These are phyloP conservation scores for Metschnikowia corniflorae DNA, from an alignment of 805 yeast species.

Conservation along the genomic window DNA sequence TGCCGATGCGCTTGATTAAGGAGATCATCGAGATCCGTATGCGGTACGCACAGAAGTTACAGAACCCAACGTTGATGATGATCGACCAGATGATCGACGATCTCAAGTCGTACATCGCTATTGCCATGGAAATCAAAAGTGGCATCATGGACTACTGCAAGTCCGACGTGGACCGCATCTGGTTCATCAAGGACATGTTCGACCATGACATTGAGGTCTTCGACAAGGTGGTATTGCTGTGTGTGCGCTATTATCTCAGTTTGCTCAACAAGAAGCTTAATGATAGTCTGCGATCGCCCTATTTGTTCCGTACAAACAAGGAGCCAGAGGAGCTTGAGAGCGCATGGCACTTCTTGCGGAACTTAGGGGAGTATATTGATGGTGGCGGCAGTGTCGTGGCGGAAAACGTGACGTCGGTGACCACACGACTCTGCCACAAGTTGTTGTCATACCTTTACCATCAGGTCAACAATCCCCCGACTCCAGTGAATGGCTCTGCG, in stretches of 20 bases:
- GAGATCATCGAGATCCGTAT: slow-evolving; percentile 75
- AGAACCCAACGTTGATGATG: slow-evolving; percentile 90
- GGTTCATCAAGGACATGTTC: slow-evolving; percentile 66
- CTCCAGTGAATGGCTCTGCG: slow-evolving; percentile 28
- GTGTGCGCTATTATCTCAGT: slow-evolving; percentile 67
- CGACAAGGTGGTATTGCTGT: slow-evolving; percentile 67
- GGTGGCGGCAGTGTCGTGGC: slow-evolving; percentile 82
- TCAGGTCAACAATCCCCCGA: slow-evolving; percentile 62
- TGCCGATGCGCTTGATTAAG: slow-evolving; percentile 76
- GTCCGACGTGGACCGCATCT: slow-evolving; percentile 53
- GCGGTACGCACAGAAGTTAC: slow-evolving; percentile 70
- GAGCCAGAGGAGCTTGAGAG: slow-evolving; percentile 87
- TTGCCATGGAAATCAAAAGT: slow-evolving; percentile 72
- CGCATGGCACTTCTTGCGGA: slow-evolving; percentile 75
- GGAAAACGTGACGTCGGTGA: slow-evolving; percentile 63
- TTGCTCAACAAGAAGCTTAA: slow-evolving; percentile 72
- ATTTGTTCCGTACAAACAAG: slow-evolving; percentile 75
- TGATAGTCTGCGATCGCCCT: slow-evolving; percentile 62
- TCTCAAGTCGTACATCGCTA: slow-evolving; percentile 68
- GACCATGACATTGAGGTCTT: slow-evolving; percentile 49
- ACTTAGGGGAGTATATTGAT: slow-evolving; percentile 72
- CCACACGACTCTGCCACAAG: slow-evolving; percentile 64
- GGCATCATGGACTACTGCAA: slow-evolving; percentile 58
- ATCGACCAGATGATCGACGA: slow-evolving; percentile 91
- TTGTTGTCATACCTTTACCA: slow-evolving; percentile 66